Conservation (phyloP, 768 basidiomycete genomes). For the Kwoniella botswanensis region DNA sequence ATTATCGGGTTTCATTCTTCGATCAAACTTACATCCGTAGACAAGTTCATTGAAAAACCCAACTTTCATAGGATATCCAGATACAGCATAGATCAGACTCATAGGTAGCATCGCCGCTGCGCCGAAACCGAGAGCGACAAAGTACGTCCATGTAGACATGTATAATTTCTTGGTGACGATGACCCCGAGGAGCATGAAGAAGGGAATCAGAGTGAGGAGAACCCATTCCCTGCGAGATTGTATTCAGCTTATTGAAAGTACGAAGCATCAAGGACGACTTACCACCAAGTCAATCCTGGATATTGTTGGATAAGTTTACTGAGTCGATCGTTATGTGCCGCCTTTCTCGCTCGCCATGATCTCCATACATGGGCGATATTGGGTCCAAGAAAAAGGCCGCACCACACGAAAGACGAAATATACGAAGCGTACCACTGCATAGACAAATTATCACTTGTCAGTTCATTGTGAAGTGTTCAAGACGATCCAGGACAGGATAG, state of each 20-base stretch:
- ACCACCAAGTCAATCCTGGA: slow-evolving; percentile 21
- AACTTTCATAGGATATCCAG: slow-evolving; percentile 24
- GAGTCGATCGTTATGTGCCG: slow-evolving; percentile 20
- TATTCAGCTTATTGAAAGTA: neutral
- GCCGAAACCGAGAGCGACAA: slow-evolving; percentile 22
- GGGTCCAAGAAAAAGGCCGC: slow-evolving; percentile 21
- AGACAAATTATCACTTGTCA: no score
- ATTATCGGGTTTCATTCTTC: no score
- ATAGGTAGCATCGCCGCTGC: slow-evolving; percentile 26
- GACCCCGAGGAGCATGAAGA: slow-evolving; percentile 18
- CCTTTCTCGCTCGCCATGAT: slow-evolving; percentile 12
- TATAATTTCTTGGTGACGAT: slow-evolving; percentile 5
- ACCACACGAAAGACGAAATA: slow-evolving; percentile 22
- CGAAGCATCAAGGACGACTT: neutral
- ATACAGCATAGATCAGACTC: slow-evolving; percentile 21
- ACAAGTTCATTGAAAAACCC: slow-evolving; percentile 27
- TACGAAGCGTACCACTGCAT: slow-evolving; percentile 26
- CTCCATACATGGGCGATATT: slow-evolving; percentile 6
- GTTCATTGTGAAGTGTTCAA: no score
- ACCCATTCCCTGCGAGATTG: slow-evolving; percentile 15
- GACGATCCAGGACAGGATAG: neutral
- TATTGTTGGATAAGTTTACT: slow-evolving; percentile 10
- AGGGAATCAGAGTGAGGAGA: slow-evolving; percentile 7
- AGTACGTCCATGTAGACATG: slow-evolving; percentile 24
- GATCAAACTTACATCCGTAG: slow-evolving; percentile 18